phyloP scores from a whole-genome alignment of 805 yeast species.

The Hagleromyces aurorensis region DNA sequence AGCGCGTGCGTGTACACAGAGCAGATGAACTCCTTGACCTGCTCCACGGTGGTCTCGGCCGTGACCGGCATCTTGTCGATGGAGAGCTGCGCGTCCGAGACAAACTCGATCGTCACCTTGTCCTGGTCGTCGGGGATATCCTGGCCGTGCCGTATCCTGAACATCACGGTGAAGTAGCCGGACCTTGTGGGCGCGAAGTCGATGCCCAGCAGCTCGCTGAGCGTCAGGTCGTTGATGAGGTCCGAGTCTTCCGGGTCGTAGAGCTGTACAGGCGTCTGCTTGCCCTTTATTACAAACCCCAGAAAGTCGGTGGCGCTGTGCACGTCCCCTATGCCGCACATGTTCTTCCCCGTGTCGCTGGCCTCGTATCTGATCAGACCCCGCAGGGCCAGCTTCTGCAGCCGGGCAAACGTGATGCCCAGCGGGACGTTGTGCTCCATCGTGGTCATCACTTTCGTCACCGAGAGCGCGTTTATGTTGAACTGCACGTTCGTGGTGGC shows the following conservation, averaged over 20 bases:
- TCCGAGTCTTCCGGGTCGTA: conserved; percentile 10
- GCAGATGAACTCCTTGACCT: conserved; percentile 23
- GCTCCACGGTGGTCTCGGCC: conserved; percentile 19
- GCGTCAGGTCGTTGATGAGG: conserved; percentile 15
- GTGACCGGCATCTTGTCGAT: conserved; percentile 17
- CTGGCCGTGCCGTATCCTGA: conserved; percentile 21
- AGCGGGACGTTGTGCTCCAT: conserved; percentile 8
- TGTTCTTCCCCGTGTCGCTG: conserved; percentile 4
- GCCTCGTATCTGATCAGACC: conserved; percentile 16
- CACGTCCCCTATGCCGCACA: conserved; percentile 10
- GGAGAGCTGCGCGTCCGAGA: conserved; percentile 21
- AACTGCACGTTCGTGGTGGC: conserved; percentile 11
- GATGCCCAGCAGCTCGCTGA: conserved; percentile 27
- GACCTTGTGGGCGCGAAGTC: conserved; percentile 31
- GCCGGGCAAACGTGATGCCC: conserved; percentile 12
- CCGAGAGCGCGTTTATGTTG: conserved; percentile 20
- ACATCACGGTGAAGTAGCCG: conserved; percentile 25
- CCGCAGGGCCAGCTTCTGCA: conserved; percentile 13
- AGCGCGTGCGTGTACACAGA: conserved; percentile 20
- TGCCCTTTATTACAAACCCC: conserved; percentile 21
- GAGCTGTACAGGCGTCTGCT: conserved; percentile 9
- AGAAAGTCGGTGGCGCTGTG: conserved; percentile 16
- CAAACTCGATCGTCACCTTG: conserved; percentile 14
- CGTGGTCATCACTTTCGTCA: conserved; percentile 11
- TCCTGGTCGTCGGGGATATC: conserved; percentile 6